phyloP scores from a whole-genome alignment of 768 basidiomycete genomes.

The Pholiota conissans region DNA sequence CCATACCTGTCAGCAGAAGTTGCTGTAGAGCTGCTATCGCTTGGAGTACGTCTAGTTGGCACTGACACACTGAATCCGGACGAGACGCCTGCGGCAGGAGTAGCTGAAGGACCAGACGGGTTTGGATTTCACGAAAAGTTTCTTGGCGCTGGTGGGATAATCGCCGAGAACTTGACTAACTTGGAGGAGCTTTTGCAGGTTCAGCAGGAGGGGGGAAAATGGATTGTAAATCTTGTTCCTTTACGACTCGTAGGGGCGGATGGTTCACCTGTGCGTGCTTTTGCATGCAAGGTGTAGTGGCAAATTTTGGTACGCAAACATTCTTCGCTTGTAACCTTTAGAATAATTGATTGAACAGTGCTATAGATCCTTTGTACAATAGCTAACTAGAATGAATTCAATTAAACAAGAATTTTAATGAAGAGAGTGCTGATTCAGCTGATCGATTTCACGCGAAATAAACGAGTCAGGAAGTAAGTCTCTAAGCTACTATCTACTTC shows the following conservation, averaged over 20 bases:
- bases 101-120: slow-evolving; percentile 31
- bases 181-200: slow-evolving; percentile 39
- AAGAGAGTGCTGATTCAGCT: no score
- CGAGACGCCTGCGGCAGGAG: slow-evolving; percentile 46
- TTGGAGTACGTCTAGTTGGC: slow-evolving; percentile 59
- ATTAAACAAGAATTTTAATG: no score
- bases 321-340: neutral
- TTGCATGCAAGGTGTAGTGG: slow-evolving; percentile 36
- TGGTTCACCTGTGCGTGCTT: slow-evolving; percentile 72
- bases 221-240: slow-evolving; percentile 57
- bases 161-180: slow-evolving; percentile 71
- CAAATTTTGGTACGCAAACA: neutral
- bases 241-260: slow-evolving; percentile 59
- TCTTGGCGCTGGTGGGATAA: slow-evolving; percentile 60
- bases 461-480: no score
- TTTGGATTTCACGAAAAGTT: slow-evolving; percentile 61
- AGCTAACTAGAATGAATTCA: no score
- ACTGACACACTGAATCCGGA: slow-evolving; percentile 71
- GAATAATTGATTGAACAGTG: neutral
- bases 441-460: no score
- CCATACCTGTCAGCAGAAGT: slow-evolving; percentile 61
- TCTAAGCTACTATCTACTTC: neutral
- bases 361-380: no score
- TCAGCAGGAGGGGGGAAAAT: slow-evolving; percentile 17
- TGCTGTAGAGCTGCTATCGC: slow-evolving; percentile 46